Base-by-base conservation (phyloP, 1,139 yeast species). In the Fermentozyma sake region DNA sequence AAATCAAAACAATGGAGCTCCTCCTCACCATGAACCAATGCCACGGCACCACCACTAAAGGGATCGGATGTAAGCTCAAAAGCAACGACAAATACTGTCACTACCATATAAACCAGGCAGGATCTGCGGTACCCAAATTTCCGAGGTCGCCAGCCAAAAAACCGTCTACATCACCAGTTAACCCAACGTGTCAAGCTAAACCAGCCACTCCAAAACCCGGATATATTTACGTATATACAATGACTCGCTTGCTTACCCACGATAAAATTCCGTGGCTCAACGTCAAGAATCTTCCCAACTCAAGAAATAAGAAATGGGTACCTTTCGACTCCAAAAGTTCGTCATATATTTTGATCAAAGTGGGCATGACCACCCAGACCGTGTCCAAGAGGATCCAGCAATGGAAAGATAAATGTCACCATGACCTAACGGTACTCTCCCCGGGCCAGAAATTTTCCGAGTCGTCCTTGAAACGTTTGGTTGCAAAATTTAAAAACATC, bases 321-420 rank as follows among this genome's bases (percentile, higher is more conserved):
- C n/a, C n/a, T n/a, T n/a, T n/a, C n/a, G 68, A 70, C 39, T 57
- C 74, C 1, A 55, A 51, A 23, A 53, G 55, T 22, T 57, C 63
- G 14, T 45, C 52, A 6, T 55, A 58, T 26, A 59, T 71, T 2
- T 50, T 76, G 14, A 50, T 76, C 11, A 76, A 76, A 34, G 66
- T 76, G 4, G 83, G 83, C 0, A 64, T 62, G 61, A 76, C 83
- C 0, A 63, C 72, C 2, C 68, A 65, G 22, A 46, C 58, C 0
- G 77, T 76, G 0, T 35, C 37, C 5, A 43, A 42, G 2, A 46
- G 83, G 25, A 42, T 76, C 16, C 45, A 44, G 25, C 80, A 76
- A 42, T 76, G 83, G 83, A 68, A 66, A 41, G 48, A 43, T 3
- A 66, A 74, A 39, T 76, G 83, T 39, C 55, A 58, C 7, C 80